Base-by-base conservation (phyloP, 2,329 filamentous ascomycete species). In the Diaporthe eres region DNA sequence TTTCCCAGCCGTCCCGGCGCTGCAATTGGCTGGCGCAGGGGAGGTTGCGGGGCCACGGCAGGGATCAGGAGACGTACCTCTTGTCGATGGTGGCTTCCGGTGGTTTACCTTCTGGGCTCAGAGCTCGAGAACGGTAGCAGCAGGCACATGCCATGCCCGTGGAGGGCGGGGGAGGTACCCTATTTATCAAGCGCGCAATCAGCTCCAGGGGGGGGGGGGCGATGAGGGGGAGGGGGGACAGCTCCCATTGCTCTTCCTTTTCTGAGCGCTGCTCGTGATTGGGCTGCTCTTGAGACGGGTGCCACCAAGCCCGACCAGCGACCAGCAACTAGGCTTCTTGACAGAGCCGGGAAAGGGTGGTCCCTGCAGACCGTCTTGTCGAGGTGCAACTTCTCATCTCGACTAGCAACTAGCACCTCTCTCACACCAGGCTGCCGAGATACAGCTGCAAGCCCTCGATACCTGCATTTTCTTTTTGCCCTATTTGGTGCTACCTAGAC, bases 111-210 rank as follows among this genome's bases (percentile, higher is more conserved):
- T 53, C 65, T 53, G 39, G 65, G 65, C 65, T 53, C 31, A 53
- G 65, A 68, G 65, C 65, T 68, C 47, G 65, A 68, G 65, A 19
- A 68, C 47, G 47, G 65, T 68, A 68, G 65, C 49, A 68, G 65
- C 65, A 53, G 22, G 73, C 80, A 80, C 78, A 80, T 81, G 79
- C 81, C 80, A 82, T 80, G 79, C 78, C 81, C 79, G 80, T 81
- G 80, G 82, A 82, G 78, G 44, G 60, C 71, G 37, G 75, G 72
- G 81, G 81, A 80, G 78, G 79, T 80, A 79, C 79, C 81, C 82
- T 84, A 84, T 84, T 84, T 84, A 84, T 83, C 80, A 63, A 37
- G 39, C 82, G 76, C 78, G 77, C 79, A 79, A 76, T 76, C 75
- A 76, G 75, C 75, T 75, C 65, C 57, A 57, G 74, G 74, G 65